phyloP scores from a whole-genome alignment of 495 filamentous ascomycete genomes.

The Penicillium atrosanguineum region DNA sequence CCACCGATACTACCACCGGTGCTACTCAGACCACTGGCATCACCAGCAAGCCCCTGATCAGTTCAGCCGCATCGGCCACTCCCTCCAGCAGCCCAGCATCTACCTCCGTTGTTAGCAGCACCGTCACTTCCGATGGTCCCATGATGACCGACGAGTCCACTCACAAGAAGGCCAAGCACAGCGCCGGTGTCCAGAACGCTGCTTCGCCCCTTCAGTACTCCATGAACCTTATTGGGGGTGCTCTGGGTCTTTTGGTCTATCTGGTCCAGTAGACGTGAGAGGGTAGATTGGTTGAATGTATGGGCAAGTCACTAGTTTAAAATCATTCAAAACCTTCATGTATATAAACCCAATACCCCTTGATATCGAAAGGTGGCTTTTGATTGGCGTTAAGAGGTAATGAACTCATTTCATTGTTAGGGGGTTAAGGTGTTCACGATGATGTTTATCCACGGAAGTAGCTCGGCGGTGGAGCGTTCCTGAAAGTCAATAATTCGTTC shows the following conservation, averaged over 20 bases:
- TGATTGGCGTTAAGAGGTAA: constrained; percentile 16
- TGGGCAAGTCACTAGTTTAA: constrained; percentile 4
- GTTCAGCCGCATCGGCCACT: constrained; percentile 11
- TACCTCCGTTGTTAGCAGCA: constrained; percentile 4
- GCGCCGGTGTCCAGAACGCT: constrained; percentile 10
- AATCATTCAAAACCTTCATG: constrained; percentile 9
- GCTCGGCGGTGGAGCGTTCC: constrained; percentile 6
- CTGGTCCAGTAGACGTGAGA: constrained; percentile 10
- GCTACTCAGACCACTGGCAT: constrained; percentile 4
- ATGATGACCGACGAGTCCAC: constrained; percentile 7
- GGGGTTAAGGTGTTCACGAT: not conserved
- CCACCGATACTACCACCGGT: not conserved
- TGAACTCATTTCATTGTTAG: constrained; percentile 1
- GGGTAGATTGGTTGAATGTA: not conserved
- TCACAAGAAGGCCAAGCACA: constrained; percentile 14
- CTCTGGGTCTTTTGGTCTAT: constrained; percentile 14
- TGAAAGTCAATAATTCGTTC: constrained; percentile 10
- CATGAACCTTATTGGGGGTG: constrained; percentile 13
- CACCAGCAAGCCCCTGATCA: constrained; percentile 22
- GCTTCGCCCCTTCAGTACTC: constrained; percentile 18
- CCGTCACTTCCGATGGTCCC: constrained; percentile 4
- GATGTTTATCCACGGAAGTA: constrained; percentile 1
- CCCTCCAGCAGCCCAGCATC: constrained; percentile 17
- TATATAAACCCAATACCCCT: constrained; percentile 22
- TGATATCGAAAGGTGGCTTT: constrained; percentile 14